Percentiles rank a stretch among this genome's conserved stretches.
Evolutionary conservation across 345 rosid genomes (phyloP).

Genomic region (Gossypium thurberi): DNA sequence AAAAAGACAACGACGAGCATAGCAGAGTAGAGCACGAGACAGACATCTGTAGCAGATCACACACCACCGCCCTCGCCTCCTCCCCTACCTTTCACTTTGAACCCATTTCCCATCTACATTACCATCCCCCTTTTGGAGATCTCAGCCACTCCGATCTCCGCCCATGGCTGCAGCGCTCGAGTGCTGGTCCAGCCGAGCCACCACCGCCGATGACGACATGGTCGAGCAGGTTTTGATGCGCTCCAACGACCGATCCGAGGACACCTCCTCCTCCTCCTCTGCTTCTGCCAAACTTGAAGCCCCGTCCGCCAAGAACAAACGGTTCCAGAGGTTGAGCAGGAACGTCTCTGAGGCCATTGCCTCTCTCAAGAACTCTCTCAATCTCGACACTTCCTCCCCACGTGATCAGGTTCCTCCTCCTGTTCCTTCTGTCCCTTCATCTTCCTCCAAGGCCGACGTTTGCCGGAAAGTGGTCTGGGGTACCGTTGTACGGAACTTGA

Average conservation of each 20-base stretch:
- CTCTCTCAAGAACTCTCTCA: slow-evolving; percentile 81
- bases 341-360: slow-evolving; percentile 87
- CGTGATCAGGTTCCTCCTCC: slow-evolving; percentile 22
- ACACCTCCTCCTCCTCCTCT: slow-evolving; percentile 7
- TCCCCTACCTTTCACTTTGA: not conserved
- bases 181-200: slow-evolving; percentile 91
- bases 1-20: not conserved
- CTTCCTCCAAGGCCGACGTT: slow-evolving; percentile 36
- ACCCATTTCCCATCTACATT: not conserved
- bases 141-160: not conserved
- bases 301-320: slow-evolving; percentile 62
- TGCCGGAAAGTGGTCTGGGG: slow-evolving; percentile 84
- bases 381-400: slow-evolving; percentile 47
- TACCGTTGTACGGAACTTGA: slow-evolving; percentile 75
- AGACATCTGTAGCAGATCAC: not conserved
- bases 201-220: slow-evolving; percentile 69
- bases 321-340: slow-evolving; percentile 69
- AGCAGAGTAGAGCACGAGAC: not conserved
- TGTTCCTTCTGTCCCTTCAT: slow-evolving; percentile 15
- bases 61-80: not conserved
- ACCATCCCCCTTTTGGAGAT: not conserved
- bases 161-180: slow-evolving; percentile 92
- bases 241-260: slow-evolving; percentile 72
- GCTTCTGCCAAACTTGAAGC: slow-evolving; percentile 20
- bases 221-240: slow-evolving; percentile 96